These are phyloP conservation scores for Beauveria pseudobassiana DNA, from an alignment of 2,329 filamentous ascomycete genomes.

Conservation along the genomic window DNA sequence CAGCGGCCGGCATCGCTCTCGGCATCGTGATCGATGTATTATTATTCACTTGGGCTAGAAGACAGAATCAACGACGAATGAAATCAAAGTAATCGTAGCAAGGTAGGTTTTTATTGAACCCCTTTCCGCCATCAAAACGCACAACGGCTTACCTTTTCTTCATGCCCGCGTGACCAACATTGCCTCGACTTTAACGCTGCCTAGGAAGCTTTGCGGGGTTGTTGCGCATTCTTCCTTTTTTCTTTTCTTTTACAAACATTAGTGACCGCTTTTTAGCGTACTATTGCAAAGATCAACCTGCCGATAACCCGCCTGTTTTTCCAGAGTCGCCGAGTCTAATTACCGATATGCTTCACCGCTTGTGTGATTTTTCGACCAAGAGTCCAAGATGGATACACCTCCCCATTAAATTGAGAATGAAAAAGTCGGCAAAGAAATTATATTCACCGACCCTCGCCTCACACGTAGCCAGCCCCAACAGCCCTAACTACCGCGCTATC, in stretches of 20 bases:
- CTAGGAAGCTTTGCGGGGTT: background rate
- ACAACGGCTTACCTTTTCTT: background rate
- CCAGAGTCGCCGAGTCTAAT: background rate
- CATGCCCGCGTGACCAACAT: background rate
- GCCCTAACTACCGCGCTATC: background rate
- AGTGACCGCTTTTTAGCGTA: no score
- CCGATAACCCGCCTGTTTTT: no score
- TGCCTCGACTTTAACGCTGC: background rate
- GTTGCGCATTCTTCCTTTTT: background rate
- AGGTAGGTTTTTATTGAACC: no score
- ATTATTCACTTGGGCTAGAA: no score
- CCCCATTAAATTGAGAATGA: background rate
- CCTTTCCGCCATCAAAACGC: background rate
- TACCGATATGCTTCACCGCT: background rate
- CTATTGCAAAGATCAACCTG: no score
- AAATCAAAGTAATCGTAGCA: no score
- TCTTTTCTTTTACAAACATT: background rate
- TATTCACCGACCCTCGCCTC: background rate
- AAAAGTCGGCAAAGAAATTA: background rate
- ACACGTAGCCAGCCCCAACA: background rate
- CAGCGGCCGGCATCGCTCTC: background rate
- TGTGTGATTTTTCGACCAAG: background rate
- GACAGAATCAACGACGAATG: no score
- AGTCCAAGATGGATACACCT: background rate
- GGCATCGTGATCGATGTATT: background rate